A percentile compares a stretch with the other conserved stretches of the same genome.
These are phyloP conservation scores for Termitomyces sp. DNA, from an alignment of 768 basidiomycete species.

Conservation along the genomic window DNA sequence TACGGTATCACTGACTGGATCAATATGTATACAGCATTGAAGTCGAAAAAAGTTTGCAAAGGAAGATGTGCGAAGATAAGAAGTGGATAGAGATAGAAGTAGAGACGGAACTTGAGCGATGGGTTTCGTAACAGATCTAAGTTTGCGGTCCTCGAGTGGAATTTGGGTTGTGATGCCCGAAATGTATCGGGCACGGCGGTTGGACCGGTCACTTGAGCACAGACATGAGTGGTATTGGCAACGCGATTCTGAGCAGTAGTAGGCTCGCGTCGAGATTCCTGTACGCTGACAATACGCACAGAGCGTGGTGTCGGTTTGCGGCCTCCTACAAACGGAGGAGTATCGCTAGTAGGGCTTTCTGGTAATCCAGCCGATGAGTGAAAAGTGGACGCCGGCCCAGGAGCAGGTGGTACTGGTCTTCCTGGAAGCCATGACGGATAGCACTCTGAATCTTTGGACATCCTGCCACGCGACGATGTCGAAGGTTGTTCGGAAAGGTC, in stretches of 20 bases:
- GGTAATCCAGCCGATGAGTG: conserved; percentile 51
- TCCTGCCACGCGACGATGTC: conserved; percentile 23
- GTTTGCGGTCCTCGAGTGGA: conserved; percentile 62
- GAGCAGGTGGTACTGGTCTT: conserved; percentile 71
- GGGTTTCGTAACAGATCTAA: conserved; percentile 64
- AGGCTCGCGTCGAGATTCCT: conserved; percentile 45
- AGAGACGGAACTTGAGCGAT: conserved; percentile 44
- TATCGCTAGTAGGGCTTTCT: conserved; percentile 25
- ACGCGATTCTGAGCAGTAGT: conserved; percentile 43
- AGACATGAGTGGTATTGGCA: conserved; percentile 37
- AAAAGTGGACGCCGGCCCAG: conserved; percentile 66
- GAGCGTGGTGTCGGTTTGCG: conserved; percentile 76
- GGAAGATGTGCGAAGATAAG: conserved; percentile 68
- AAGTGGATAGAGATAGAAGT: conserved; percentile 67
- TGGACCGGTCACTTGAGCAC: too few relatives aligned
- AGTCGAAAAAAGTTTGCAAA: conserved; percentile 82
- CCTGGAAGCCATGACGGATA: conserved; percentile 85
- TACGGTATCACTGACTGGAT: conserved; percentile 67
- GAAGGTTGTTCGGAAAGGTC: conserved; percentile 23
- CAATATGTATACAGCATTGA: conserved; percentile 80
- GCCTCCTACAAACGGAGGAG: conserved; percentile 43
- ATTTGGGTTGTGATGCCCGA: conserved; percentile 50
- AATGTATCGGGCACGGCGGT: conserved; percentile 22
- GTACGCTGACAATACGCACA: conserved; percentile 73
- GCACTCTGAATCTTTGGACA: conserved; percentile 50